Conservation (phyloP, 2,329 filamentous ascomycete genomes). For the Cylindrodendrum hubeiense region DNA sequence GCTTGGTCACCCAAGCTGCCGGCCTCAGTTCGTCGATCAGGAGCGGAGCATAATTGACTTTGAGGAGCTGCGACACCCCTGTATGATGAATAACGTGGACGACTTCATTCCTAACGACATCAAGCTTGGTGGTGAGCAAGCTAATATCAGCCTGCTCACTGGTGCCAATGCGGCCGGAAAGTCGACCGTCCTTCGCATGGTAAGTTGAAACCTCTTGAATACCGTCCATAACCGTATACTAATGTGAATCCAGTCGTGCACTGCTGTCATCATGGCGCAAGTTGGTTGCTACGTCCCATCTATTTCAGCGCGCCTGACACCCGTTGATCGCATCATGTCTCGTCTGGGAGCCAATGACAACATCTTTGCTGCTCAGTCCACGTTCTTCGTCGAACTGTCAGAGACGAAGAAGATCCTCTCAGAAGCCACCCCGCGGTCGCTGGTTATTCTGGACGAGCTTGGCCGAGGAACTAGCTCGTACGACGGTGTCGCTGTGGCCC, state of each 20-base stretch:
- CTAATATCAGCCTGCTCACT: conserved; percentile 92
- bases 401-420: conserved; percentile 98
- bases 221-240: neutral
- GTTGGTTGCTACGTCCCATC: conserved; percentile 94
- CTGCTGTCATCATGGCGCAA: conserved; percentile 97
- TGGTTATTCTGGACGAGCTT: conserved; percentile 97
- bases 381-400: conserved; percentile 96
- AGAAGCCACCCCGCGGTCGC: conserved; percentile 91
- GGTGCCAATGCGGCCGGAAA: conserved; percentile 98
- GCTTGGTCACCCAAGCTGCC: conserved; percentile 87
- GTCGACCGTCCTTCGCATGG: conserved; percentile 95
- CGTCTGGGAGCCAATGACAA: conserved; percentile 98
- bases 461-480: conserved; percentile 96
- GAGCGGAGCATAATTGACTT: conserved; percentile 93
- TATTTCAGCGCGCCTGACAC: conserved; percentile 83
- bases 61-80: conserved; percentile 91
- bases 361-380: conserved; percentile 97
- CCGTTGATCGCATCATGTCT: conserved; percentile 98
- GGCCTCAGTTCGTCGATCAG: conserved; percentile 87
- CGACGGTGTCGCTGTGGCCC: conserved; percentile 95
- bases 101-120: conserved; percentile 99
- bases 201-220: conserved; percentile 53
- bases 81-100: conserved; percentile 88
- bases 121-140: conserved; percentile 80
- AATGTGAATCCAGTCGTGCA: conserved; percentile 75